phyloP scores from a whole-genome alignment of 2,329 filamentous ascomycete species.

The Clarireedia hainanense region DNA sequence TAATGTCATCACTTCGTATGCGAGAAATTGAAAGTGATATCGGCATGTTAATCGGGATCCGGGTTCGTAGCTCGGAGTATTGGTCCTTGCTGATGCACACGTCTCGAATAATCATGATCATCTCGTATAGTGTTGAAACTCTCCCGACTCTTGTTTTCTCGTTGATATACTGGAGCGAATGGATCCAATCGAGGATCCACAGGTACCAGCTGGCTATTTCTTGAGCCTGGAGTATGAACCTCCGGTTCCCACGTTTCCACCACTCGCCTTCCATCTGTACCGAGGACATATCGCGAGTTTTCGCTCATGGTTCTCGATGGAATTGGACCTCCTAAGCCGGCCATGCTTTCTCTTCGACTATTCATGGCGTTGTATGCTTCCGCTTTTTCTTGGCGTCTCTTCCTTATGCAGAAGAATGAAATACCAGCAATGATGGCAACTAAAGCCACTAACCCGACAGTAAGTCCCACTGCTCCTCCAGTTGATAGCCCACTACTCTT shows the following conservation, averaged over 20 bases:
- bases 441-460: constrained; percentile 41
- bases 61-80: constrained; percentile 58
- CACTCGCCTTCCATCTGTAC: constrained; percentile 28
- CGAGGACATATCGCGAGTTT: constrained; percentile 29
- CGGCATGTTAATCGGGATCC: constrained; percentile 30
- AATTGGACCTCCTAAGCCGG: constrained; percentile 19
- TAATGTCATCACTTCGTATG: constrained; percentile 6
- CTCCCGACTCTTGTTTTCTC: constrained; percentile 50
- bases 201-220: constrained; percentile 48
- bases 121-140: constrained; percentile 57
- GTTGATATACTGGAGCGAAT: constrained; percentile 48
- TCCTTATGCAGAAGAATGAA: constrained; percentile 37
- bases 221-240: constrained; percentile 20
- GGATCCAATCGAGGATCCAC: constrained; percentile 58
- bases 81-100: constrained; percentile 34
- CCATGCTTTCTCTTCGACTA: constrained; percentile 16
- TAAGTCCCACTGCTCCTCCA: constrained; percentile 45
- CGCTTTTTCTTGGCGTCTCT: constrained; percentile 35
- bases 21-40: constrained; percentile 10
- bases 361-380: constrained; percentile 22
- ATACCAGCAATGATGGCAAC: constrained; percentile 34
- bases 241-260: constrained; percentile 28
- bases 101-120: constrained; percentile 57
- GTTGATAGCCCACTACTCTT: constrained; percentile 32
- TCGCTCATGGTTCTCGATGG: constrained; percentile 30